A percentile compares a stretch with the other conserved stretches of the same genome.
These are phyloP conservation scores for Acrodontium crateriforme DNA, from an alignment of 2,329 filamentous ascomycete species.

Conservation along the genomic window DNA sequence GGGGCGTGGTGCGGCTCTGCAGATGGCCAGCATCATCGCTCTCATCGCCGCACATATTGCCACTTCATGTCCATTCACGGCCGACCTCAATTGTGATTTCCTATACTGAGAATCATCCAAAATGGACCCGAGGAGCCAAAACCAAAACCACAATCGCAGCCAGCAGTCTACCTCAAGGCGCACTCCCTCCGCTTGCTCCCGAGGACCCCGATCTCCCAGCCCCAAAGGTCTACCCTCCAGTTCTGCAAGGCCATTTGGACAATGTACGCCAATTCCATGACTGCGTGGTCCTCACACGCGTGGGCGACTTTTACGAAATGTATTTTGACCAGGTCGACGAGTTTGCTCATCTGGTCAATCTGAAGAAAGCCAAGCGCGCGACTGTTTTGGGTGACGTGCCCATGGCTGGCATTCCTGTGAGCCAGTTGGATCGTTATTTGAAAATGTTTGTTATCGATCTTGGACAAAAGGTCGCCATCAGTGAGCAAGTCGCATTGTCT, in stretches of 20 bases:
- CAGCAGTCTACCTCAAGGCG: slow-evolving; percentile 43
- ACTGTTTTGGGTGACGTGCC: slow-evolving; percentile 66
- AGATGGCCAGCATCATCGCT: too few species aligned
- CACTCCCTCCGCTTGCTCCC: slow-evolving; percentile 30
- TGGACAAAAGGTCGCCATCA: slow-evolving; percentile 81
- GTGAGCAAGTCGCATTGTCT: slow-evolving; percentile 63
- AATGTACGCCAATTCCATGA: slow-evolving; percentile 87
- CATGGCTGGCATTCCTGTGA: slow-evolving; percentile 94
- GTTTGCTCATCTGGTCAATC: slow-evolving; percentile 67
- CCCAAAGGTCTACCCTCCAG: slow-evolving; percentile 57
- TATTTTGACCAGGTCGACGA: slow-evolving; percentile 95
- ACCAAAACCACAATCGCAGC: slow-evolving; percentile 23
- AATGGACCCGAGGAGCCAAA: slow-evolving; percentile 27
- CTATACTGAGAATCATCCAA: too few species aligned
- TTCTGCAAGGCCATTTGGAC: slow-evolving; percentile 70
- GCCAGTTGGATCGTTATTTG: slow-evolving; percentile 81
- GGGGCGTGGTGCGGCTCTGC: too few species aligned
- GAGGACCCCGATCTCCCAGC: slow-evolving; percentile 33
- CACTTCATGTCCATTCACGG: too few species aligned
- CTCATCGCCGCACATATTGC: too few species aligned
- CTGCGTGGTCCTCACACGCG: slow-evolving; percentile 79
- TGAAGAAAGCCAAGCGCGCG: slow-evolving; percentile 74
- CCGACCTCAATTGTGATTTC: too few species aligned
- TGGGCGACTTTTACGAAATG: slow-evolving; percentile 93
- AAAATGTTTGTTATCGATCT: slow-evolving; percentile 87